Evolutionary conservation across 2,329 filamentous ascomycete species (phyloP).

Genomic region (Neopestalotiopsis clavispora): DNA sequence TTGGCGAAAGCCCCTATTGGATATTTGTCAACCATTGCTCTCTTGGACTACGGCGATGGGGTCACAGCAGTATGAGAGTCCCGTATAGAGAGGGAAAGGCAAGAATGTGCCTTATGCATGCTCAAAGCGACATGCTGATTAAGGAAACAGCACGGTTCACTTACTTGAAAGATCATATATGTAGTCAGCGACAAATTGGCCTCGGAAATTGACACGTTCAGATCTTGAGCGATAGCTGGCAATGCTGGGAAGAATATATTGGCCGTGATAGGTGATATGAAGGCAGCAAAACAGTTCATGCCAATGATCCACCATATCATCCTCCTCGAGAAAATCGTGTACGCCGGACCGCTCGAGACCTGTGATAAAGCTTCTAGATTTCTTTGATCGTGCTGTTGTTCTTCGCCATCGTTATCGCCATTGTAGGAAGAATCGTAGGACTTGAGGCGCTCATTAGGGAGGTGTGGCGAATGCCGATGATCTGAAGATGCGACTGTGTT

Average conservation of each 20-base stretch:
- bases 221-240: constrained; percentile 41
- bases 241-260: constrained; percentile 60
- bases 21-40: constrained; percentile 38
- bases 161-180: constrained; percentile 59
- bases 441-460: neutral
- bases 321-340: constrained; percentile 43
- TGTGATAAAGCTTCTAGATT: constrained; percentile 41
- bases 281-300: constrained; percentile 58
- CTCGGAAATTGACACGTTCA: constrained; percentile 43
- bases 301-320: constrained; percentile 57
- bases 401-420: constrained; percentile 22
- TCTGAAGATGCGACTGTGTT: constrained; percentile 17
- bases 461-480: neutral
- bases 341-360: constrained; percentile 43
- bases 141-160: no score
- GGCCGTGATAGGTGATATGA: constrained; percentile 63
- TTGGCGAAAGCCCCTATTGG: constrained; percentile 56
- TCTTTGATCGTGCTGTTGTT: constrained; percentile 20
- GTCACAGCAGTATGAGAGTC: no score
- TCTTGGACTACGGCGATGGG: no score
- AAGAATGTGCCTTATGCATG: no score
- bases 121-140: no score
- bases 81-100: no score
- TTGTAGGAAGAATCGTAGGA: constrained; percentile 21
- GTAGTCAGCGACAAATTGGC: constrained; percentile 61